phyloP scores from a whole-genome alignment of 2,329 filamentous ascomycete genomes.

The Alternaria triticimaculans region DNA sequence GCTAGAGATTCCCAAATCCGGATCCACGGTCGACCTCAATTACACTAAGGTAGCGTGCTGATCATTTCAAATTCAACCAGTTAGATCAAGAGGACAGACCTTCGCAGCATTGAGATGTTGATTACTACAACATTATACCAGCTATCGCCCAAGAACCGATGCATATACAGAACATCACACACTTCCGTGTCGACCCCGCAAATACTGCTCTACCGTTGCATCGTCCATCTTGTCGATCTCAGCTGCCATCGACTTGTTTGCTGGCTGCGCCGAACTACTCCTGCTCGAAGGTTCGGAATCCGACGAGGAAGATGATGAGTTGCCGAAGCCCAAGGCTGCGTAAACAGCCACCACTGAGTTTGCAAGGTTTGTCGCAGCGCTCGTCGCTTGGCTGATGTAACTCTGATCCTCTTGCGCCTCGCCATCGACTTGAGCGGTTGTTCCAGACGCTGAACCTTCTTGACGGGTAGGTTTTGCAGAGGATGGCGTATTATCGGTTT shows the following conservation, averaged over 20 bases:
- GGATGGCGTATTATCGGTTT: not conserved
- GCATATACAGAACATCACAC: not conserved
- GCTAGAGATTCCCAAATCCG: not conserved
- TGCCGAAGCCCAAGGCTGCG: constrained; percentile 41
- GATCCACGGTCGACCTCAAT: not conserved
- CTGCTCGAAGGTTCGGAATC: constrained; percentile 8
- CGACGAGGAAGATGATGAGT: constrained; percentile 30
- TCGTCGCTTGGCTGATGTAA: constrained; percentile 15
- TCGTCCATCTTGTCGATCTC: constrained; percentile 36
- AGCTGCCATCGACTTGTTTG: constrained; percentile 17
- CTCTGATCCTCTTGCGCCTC: constrained; percentile 11
- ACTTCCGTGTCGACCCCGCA: constrained; percentile 28
- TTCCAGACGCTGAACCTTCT: not conserved
- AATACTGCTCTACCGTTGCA: constrained; percentile 28
- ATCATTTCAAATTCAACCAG: constrained; percentile 6
- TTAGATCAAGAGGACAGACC: not conserved
- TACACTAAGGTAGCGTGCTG: constrained; percentile 12
- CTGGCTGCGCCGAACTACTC: constrained; percentile 1
- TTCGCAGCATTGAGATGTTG: not conserved
- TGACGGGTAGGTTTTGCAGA: not conserved
- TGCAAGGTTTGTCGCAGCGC: constrained; percentile 24
- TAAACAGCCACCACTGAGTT: constrained; percentile 38
- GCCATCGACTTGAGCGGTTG: not conserved
- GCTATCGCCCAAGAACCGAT: not conserved
- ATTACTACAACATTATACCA: not conserved